These are phyloP conservation scores for Didymella exigua DNA, from an alignment of 2,329 filamentous ascomycete genomes.

Conservation along the genomic window DNA sequence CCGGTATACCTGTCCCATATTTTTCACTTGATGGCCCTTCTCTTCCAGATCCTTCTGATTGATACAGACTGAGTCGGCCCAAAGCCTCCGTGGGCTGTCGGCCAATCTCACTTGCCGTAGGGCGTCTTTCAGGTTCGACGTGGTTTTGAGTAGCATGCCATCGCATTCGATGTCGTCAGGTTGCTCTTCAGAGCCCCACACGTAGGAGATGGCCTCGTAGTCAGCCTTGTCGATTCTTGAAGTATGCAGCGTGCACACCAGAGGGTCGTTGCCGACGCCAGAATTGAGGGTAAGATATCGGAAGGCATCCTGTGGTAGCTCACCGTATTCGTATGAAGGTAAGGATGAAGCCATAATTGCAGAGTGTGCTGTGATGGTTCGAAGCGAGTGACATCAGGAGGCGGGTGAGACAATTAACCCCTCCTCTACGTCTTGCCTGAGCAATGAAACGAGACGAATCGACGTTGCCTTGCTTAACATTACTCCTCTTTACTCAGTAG, in stretches of 20 bases:
- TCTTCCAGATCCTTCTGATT: conserved; percentile 19
- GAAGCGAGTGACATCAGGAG: too few relatives aligned
- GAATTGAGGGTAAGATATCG: too few relatives aligned
- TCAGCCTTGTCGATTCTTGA: neutral
- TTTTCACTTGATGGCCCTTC: conserved; percentile 14
- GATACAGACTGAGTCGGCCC: conserved; percentile 24
- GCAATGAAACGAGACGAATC: too few relatives aligned
- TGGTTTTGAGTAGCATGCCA: neutral
- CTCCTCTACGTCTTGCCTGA: too few relatives aligned
- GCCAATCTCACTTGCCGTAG: neutral
- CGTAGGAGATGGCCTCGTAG: neutral
- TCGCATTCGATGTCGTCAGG: neutral
- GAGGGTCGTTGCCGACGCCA: too few relatives aligned
- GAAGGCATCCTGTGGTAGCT: too few relatives aligned
- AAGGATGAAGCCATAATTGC: too few relatives aligned
- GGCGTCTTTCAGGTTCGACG: neutral
- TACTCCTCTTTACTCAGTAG: too few relatives aligned
- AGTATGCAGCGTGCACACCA: too few relatives aligned
- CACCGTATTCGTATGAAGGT: too few relatives aligned
- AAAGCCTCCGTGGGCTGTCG: conserved; percentile 1
- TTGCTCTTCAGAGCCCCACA: neutral
- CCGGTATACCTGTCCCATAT: conserved; percentile 17
- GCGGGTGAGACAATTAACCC: too few relatives aligned
- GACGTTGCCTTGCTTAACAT: neutral
- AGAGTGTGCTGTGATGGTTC: too few relatives aligned